Conservation (phyloP, 2,329 filamentous ascomycete genomes). For the Nannizzia gypsea region DNA sequence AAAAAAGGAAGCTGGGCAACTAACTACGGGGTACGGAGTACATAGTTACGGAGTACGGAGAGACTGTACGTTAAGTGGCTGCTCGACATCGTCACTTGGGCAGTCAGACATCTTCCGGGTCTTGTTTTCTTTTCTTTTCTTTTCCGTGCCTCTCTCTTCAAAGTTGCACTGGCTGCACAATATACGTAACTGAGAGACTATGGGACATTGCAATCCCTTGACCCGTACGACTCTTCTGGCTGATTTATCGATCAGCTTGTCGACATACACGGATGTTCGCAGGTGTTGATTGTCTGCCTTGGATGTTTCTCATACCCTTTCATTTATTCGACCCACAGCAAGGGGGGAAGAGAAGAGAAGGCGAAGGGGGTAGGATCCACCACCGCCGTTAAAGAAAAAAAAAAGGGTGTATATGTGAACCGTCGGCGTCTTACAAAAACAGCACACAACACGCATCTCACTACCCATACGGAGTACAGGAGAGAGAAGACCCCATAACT, state of each 20-base stretch:
- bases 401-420: not conserved
- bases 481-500: too few relatives aligned
- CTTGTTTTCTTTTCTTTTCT: not conserved
- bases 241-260: too few relatives aligned
- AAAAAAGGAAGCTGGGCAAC: not conserved
- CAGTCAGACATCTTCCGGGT: not conserved
- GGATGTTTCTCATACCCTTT: not conserved
- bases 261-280: not conserved
- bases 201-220: not conserved
- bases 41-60: not conserved
- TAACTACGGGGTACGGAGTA: slow-evolving; percentile 1
- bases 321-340: slow-evolving; percentile 2
- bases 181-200: not conserved
- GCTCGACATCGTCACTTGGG: not conserved
- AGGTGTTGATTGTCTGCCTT: not conserved
- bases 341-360: not conserved
- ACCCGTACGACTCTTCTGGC: not conserved
- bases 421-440: slow-evolving; percentile 1
- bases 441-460: not conserved
- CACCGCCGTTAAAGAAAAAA: not conserved
- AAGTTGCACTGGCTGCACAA: not conserved
- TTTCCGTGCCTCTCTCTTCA: too few relatives aligned
- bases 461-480: too few relatives aligned
- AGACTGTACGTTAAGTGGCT: not conserved
- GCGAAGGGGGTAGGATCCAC: not conserved